phyloP scores from a whole-genome alignment of 2,329 filamentous ascomycete genomes.

The Conoideocrella luteorostrata region DNA sequence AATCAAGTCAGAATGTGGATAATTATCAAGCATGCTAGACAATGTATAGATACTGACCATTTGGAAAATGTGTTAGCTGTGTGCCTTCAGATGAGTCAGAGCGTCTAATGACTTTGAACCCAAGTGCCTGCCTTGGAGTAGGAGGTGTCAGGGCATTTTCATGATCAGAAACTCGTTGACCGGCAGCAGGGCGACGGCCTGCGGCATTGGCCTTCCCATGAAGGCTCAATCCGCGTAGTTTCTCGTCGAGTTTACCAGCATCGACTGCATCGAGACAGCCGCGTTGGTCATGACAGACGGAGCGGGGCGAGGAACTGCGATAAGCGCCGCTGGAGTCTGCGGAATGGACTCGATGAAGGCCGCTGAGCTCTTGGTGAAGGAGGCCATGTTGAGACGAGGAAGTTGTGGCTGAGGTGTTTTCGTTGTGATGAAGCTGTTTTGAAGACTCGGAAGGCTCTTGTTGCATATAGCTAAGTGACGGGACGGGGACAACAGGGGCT shows the following conservation, averaged over 20 bases:
- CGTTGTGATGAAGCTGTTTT: conserved; percentile 33
- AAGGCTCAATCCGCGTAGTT: conserved; percentile 47
- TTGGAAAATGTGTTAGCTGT: conserved; percentile 61
- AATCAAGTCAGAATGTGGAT: neutral
- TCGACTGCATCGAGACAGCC: conserved; percentile 28
- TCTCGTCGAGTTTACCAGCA: conserved; percentile 39
- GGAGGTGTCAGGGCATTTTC: conserved; percentile 50
- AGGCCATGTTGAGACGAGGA: conserved; percentile 51
- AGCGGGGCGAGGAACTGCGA: conserved; percentile 30
- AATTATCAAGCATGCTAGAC: too few relatives aligned
- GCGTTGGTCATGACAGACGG: conserved; percentile 21
- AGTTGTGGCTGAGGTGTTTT: conserved; percentile 25
- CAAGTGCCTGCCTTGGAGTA: conserved; percentile 40
- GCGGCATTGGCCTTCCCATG: conserved; percentile 20
- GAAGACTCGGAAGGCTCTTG: conserved; percentile 45
- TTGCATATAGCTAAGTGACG: conserved; percentile 56
- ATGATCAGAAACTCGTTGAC: conserved; percentile 53
- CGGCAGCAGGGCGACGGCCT: conserved; percentile 29
- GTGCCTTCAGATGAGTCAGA: conserved; percentile 32
- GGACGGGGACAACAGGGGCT: conserved; percentile 19
- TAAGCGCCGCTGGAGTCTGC: conserved; percentile 19
- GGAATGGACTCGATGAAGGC: conserved; percentile 25
- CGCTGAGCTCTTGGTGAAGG: conserved; percentile 35
- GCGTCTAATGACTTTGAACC: conserved; percentile 51
- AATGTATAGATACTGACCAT: conserved; percentile 53